These are phyloP conservation scores for Blastobotrys peoriensis DNA, from an alignment of 805 yeast species.

Conservation along the genomic window DNA sequence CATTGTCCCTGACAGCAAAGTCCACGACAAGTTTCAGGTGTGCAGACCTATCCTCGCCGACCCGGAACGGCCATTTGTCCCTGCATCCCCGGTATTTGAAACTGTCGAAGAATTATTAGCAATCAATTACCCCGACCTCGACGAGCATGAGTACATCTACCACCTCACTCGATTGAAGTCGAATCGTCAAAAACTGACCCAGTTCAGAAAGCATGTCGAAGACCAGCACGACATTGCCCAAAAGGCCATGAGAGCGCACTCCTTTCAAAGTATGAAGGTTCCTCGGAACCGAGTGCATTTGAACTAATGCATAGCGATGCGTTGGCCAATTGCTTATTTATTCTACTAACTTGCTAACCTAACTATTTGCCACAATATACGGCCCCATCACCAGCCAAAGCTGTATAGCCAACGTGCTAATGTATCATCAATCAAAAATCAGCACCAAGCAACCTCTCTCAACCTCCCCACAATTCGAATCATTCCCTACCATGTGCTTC, in stretches of 20 bases:
- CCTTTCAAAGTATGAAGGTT: background rate
- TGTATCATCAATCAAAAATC: too few relatives aligned
- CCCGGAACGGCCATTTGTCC: conserved; percentile 21
- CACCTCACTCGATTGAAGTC: conserved; percentile 18
- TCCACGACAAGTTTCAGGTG: conserved; percentile 18
- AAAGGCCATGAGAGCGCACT: background rate
- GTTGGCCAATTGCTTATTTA: background rate
- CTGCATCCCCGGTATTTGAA: conserved; percentile 19
- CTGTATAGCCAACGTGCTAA: background rate
- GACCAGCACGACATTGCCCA: conserved; percentile 11
- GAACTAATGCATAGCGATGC: background rate
- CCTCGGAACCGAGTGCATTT: background rate
- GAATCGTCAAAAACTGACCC: conserved; percentile 19
- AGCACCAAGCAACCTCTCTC: background rate
- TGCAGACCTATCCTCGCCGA: conserved; percentile 19
- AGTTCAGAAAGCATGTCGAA: conserved; percentile 9
- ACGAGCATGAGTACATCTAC: conserved; percentile 8
- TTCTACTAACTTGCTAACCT: background rate
- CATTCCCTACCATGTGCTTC: too few relatives aligned
- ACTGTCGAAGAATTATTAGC: conserved; percentile 16
- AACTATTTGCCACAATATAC: too few relatives aligned
- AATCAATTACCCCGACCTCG: conserved; percentile 18
- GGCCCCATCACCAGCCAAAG: too few relatives aligned
- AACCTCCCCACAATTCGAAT: too few relatives aligned
- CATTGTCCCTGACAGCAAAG: conserved; percentile 8